Conservation (phyloP, 2,329 filamentous ascomycete genomes). For the Penicillium sp. region DNA sequence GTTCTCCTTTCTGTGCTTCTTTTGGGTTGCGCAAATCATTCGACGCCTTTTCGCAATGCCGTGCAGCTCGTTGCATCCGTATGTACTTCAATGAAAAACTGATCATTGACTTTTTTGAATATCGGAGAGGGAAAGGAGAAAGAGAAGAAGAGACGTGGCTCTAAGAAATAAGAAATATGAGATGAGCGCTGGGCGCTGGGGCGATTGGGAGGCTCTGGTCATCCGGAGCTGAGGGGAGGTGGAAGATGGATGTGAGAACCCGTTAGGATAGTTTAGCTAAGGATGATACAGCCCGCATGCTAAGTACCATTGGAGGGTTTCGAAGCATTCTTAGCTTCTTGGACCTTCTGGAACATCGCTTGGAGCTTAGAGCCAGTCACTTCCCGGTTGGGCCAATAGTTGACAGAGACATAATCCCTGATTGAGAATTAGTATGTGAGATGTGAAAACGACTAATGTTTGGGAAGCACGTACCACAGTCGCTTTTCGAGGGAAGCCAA, state of each 20-base stretch:
- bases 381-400: slow-evolving; percentile 50
- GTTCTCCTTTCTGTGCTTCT: slow-evolving; percentile 15
- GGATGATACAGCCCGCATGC: not conserved
- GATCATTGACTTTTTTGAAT: slow-evolving; percentile 7
- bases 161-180: not conserved
- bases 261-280: not conserved
- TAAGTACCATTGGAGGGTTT: slow-evolving; percentile 30
- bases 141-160: not conserved
- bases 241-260: not conserved
- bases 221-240: not conserved
- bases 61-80: slow-evolving; percentile 23
- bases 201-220: not conserved
- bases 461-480: slow-evolving; percentile 41
- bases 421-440: slow-evolving; percentile 22
- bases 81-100: slow-evolving; percentile 23
- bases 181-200: not conserved
- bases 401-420: slow-evolving; percentile 47
- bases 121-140: not conserved
- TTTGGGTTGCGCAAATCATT: slow-evolving; percentile 17
- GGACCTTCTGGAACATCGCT: slow-evolving; percentile 40
- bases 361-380: slow-evolving; percentile 36
- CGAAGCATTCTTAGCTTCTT: slow-evolving; percentile 30
- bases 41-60: slow-evolving; percentile 28
- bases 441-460: not conserved
- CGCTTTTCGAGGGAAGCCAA: slow-evolving; percentile 43